phyloP scores from a whole-genome alignment of 163 green algal species.

The Scenedesmus sp. region DNA sequence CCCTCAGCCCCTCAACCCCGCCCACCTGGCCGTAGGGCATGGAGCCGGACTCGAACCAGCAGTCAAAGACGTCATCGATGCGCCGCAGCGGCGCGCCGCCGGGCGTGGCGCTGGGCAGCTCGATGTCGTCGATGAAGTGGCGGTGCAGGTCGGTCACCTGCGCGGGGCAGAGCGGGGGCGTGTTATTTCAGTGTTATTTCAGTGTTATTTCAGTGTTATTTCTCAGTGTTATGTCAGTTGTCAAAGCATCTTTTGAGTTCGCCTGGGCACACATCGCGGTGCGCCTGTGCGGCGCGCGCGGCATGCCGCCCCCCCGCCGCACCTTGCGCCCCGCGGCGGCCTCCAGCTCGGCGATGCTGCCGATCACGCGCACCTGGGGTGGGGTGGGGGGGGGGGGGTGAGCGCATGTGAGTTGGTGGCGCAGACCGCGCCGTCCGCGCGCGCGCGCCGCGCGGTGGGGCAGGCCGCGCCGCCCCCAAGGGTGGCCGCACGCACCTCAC shows the following conservation, averaged over 20 bases:
- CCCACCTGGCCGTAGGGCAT: slow-evolving; percentile 92
- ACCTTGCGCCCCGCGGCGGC: slow-evolving; percentile 85
- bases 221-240: too few species aligned
- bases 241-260: too few species aligned
- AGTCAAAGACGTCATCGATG: slow-evolving; percentile 99
- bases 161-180: too few species aligned
- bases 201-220: too few species aligned
- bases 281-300: too few species aligned
- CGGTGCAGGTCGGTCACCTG: slow-evolving; percentile 95
- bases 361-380: slow-evolving; percentile 88
- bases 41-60: slow-evolving; percentile 95
- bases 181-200: too few species aligned
- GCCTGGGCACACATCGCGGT: too few species aligned
- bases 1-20: not conserved
- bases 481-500: too few species aligned
- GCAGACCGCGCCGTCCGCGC: too few species aligned
- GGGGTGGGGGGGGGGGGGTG: too few species aligned
- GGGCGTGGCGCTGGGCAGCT: slow-evolving; percentile 83
- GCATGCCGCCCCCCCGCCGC: not conserved
- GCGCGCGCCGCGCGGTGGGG: too few species aligned
- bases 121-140: slow-evolving; percentile 98
- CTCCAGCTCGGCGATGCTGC: slow-evolving; percentile 91
- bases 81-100: slow-evolving; percentile 79
- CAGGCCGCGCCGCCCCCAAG: too few species aligned
- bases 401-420: slow-evolving; percentile 77